A percentile compares a stretch with the other conserved stretches of the same genome.
Conservation (phyloP, 2,329 filamentous ascomycete genomes). For the Scorias spongiosa region DNA sequence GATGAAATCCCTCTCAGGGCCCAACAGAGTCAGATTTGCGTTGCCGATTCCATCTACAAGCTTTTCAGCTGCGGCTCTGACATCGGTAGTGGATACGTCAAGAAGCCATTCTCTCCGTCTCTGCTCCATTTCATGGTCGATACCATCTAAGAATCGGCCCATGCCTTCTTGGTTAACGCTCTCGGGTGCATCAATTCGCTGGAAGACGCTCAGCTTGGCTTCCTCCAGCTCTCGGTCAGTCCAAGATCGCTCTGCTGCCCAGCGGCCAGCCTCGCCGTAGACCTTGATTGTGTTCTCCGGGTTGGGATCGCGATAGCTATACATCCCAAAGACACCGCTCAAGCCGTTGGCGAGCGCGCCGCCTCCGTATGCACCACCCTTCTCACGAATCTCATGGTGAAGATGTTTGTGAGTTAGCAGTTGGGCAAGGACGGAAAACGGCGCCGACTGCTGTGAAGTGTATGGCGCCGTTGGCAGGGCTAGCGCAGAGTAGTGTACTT, state of each 20-base stretch:
- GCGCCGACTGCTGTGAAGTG: constrained; percentile 55
- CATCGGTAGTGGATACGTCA: constrained; percentile 68
- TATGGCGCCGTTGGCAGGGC: constrained; percentile 76
- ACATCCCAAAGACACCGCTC: constrained; percentile 82
- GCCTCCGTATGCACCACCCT: constrained; percentile 90
- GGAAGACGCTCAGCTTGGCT: constrained; percentile 90
- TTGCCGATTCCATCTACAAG: constrained; percentile 47
- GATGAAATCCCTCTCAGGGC: constrained; percentile 68
- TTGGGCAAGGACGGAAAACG: constrained; percentile 77
- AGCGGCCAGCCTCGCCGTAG: constrained; percentile 67
- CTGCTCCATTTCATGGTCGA: constrained; percentile 83
- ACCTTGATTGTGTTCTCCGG: constrained; percentile 75
- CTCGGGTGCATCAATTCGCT: constrained; percentile 74
- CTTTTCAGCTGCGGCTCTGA: constrained; percentile 64
- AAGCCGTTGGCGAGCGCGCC: constrained; percentile 70
- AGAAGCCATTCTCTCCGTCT: constrained; percentile 67
- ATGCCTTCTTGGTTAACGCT: constrained; percentile 81
- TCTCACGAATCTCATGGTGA: constrained; percentile 94
- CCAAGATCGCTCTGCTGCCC: constrained; percentile 72
- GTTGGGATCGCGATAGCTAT: constrained; percentile 93
- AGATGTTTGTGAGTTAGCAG: constrained; percentile 91
- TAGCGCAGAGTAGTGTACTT: constrained; percentile 86
- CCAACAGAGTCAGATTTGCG: constrained; percentile 58
- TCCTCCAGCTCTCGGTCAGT: constrained; percentile 77
- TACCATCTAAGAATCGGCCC: constrained; percentile 66